Evolutionary conservation across 2,329 filamentous ascomycete species (phyloP).

Genomic region (Botryotinia globosa): DNA sequence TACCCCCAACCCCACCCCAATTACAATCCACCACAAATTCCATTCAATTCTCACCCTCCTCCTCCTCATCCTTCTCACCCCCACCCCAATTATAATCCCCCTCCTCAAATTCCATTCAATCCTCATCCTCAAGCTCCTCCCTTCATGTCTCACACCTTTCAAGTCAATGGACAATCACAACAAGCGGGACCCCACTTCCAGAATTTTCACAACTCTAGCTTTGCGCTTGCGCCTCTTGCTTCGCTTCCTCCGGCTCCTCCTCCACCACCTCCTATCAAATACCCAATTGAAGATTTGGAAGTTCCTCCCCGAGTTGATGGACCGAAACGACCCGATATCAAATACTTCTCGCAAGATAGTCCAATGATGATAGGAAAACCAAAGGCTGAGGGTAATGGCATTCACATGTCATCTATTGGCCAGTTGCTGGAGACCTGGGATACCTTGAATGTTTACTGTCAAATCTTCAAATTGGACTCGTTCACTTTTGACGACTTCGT

Average conservation of each 20-base stretch:
- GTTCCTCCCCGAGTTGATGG: constrained; percentile 65
- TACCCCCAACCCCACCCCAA: constrained; percentile 22
- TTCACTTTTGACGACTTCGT: constrained; percentile 98
- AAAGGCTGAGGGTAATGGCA: constrained; percentile 53
- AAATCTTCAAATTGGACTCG: constrained; percentile 89
- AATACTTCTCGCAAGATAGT: constrained; percentile 70
- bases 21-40: constrained; percentile 23
- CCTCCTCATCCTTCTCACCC: constrained; percentile 24
- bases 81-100: constrained; percentile 10
- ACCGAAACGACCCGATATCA: constrained; percentile 67
- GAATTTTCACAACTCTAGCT: constrained; percentile 45
- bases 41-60: constrained; percentile 27
- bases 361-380: constrained; percentile 49
- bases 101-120: constrained; percentile 29
- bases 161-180: constrained; percentile 37
- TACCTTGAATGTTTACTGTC: constrained; percentile 95
- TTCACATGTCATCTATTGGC: constrained; percentile 83
- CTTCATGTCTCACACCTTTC: constrained; percentile 37
- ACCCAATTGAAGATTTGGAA: constrained; percentile 92
- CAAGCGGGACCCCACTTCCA: constrained; percentile 36
- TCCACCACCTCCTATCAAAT: constrained; percentile 77
- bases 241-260: constrained; percentile 54
- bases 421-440: constrained; percentile 90
- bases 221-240: constrained; percentile 47
- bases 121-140: constrained; percentile 27